Conservation (phyloP, 352 stramenopile species). For the Thraustochytrium striatum region DNA sequence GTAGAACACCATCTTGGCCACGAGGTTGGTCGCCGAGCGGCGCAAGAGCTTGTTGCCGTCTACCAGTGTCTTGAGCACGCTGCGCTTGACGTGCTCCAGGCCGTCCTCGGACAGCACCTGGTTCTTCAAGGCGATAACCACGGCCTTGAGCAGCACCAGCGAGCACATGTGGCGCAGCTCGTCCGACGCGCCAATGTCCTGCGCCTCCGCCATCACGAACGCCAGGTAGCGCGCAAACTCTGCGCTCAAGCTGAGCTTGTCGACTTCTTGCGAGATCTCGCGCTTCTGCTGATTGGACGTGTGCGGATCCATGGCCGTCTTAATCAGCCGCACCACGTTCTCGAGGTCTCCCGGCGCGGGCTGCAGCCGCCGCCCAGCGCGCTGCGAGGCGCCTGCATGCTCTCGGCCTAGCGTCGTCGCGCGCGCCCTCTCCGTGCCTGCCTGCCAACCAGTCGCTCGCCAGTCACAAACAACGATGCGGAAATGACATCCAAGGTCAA, state of each 20-base stretch:
- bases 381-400: too few relatives aligned
- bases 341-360: background rate
- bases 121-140: background rate
- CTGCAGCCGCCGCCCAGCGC: background rate
- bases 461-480: too few relatives aligned
- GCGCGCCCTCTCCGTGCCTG: too few relatives aligned
- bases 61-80: slow-evolving; percentile 10
- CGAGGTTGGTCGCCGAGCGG: background rate
- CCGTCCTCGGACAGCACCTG: background rate
- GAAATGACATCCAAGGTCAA: too few relatives aligned
- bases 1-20: background rate
- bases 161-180: background rate
- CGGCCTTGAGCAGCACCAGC: slow-evolving; percentile 42
- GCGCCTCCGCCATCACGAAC: slow-evolving; percentile 2
- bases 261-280: slow-evolving; percentile 15
- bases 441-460: too few relatives aligned
- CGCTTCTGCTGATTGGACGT: slow-evolving; percentile 16
- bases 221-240: slow-evolving; percentile 25
- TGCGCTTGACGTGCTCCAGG: slow-evolving; percentile 7
- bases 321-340: slow-evolving; percentile 2
- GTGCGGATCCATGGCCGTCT: background rate
- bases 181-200: background rate
- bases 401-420: too few relatives aligned
- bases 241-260: background rate
- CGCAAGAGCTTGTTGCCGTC: background rate